phyloP scores from a whole-genome alignment of 768 basidiomycete species.

The Termitomyces sp. region DNA sequence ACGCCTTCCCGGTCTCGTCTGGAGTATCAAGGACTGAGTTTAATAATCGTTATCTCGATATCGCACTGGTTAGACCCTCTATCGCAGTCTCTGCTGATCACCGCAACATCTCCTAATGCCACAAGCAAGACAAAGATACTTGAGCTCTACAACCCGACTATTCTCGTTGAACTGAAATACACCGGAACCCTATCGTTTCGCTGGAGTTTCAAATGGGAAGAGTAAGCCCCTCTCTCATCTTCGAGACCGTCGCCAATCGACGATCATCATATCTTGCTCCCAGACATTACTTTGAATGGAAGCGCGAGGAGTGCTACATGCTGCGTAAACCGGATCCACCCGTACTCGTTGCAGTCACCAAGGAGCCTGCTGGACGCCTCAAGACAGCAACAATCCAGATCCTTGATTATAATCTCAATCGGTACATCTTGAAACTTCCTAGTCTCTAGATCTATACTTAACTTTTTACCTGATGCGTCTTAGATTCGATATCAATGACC shows the following conservation, averaged over 20 bases:
- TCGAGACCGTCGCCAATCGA: neutral
- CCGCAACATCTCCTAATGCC: conserved; percentile 56
- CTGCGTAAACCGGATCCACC: conserved; percentile 84
- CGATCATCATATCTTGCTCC: neutral
- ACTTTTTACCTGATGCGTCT: neutral
- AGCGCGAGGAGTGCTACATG: conserved; percentile 77
- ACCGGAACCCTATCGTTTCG: conserved; percentile 70
- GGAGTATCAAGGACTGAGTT: neutral
- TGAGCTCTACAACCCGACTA: conserved; percentile 71
- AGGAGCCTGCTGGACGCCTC: conserved; percentile 62
- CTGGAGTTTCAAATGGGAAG: conserved; percentile 82
- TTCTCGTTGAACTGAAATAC: conserved; percentile 63
- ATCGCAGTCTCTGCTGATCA: conserved; percentile 66
- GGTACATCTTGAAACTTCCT: conserved; percentile 33
- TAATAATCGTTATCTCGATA: neutral
- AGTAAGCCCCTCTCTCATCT: conserved; percentile 45
- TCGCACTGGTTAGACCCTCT: conserved; percentile 52
- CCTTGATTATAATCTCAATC: conserved; percentile 79
- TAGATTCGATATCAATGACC: conserved; percentile 81
- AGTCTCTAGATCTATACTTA: neutral
- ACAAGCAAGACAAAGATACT: conserved; percentile 70
- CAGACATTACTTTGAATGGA: conserved; percentile 86
- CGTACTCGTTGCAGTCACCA: conserved; percentile 77
- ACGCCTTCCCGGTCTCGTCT: neutral
- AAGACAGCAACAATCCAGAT: conserved; percentile 68